Evolutionary conservation across 192 early-diverging fungal species (phyloP).

Genomic region (Thoreauomyces humboldtii): DNA sequence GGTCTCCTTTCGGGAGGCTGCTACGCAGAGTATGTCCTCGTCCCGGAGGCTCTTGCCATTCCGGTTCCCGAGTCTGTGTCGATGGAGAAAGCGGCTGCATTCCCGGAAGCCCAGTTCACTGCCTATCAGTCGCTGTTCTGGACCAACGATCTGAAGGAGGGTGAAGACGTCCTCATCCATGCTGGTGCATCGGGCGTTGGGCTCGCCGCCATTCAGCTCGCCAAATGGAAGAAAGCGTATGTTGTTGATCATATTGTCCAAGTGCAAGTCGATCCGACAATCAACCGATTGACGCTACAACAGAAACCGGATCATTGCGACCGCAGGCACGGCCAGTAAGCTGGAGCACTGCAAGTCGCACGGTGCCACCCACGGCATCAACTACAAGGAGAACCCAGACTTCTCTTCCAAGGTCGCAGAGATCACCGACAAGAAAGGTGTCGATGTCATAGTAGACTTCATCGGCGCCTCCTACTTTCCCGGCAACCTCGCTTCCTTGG

Average conservation of each 20-base stretch:
- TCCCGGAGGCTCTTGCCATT: constrained; percentile 54
- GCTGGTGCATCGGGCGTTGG: constrained; percentile 89
- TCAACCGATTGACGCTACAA: too few relatives aligned
- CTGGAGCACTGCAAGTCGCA: constrained; percentile 60
- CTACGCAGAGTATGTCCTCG: constrained; percentile 75
- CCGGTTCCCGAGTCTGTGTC: constrained; percentile 63
- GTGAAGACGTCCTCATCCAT: constrained; percentile 83
- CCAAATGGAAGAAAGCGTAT: constrained; percentile 50
- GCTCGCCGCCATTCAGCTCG: constrained; percentile 84
- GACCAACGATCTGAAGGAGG: constrained; percentile 69
- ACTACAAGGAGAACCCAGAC: constrained; percentile 73
- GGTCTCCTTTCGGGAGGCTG: constrained; percentile 71
- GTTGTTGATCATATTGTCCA: too few relatives aligned
- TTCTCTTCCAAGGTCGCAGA: constrained; percentile 61
- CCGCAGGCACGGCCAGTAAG: constrained; percentile 75
- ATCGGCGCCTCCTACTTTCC: constrained; percentile 60
- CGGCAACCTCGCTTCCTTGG: constrained; percentile 52
- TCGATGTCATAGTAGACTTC: constrained; percentile 80
- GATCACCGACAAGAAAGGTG: constrained; percentile 71
- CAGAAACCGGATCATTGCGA: constrained; percentile 71
- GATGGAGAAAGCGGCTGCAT: constrained; percentile 74
- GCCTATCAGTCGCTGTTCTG: constrained; percentile 78
- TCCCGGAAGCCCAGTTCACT: constrained; percentile 79
- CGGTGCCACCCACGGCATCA: constrained; percentile 79
- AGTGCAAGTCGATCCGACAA: too few relatives aligned